A percentile compares a stretch with the other conserved stretches of the same genome.
Conservation (phyloP, 2,329 filamentous ascomycete genomes). For the Aurifilum marmelostoma region DNA sequence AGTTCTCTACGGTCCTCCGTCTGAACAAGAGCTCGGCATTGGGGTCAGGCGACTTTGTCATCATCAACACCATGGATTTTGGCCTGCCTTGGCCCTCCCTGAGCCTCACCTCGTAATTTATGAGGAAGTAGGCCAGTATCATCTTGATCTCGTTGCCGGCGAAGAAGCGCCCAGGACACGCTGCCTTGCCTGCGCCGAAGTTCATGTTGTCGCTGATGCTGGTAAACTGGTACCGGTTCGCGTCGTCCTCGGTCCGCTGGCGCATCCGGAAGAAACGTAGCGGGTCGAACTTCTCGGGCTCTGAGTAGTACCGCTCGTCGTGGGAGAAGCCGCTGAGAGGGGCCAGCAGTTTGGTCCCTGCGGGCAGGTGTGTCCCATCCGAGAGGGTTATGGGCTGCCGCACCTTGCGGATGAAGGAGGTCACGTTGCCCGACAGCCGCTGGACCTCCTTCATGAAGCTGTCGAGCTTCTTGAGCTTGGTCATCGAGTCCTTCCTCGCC, state of each 20-base stretch:
- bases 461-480: constrained; percentile 50
- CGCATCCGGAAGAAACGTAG: constrained; percentile 53
- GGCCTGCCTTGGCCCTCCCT: constrained; percentile 44
- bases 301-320: constrained; percentile 45
- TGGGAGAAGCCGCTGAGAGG: constrained; percentile 46
- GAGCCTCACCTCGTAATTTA: constrained; percentile 48
- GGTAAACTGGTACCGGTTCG: constrained; percentile 48
- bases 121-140: constrained; percentile 45
- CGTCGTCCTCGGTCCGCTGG: constrained; percentile 41
- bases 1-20: constrained; percentile 36
- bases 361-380: constrained; percentile 48
- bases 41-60: constrained; percentile 47
- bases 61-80: constrained; percentile 43
- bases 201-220: constrained; percentile 48
- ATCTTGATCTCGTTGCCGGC: constrained; percentile 51
- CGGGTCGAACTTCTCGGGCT: constrained; percentile 50
- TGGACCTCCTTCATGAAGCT: constrained; percentile 53
- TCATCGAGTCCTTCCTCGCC: constrained; percentile 47
- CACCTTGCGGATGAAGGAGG: constrained; percentile 51
- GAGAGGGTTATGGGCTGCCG: constrained; percentile 49
- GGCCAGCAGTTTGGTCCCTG: constrained; percentile 47
- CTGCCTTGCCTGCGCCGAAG: constrained; percentile 52
- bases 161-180: constrained; percentile 54
- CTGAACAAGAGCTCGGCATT: constrained; percentile 46
- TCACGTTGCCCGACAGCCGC: constrained; percentile 47